Percentiles rank a stretch among this genome's conserved stretches.
Evolutionary conservation across 345 rosid genomes (phyloP).

Genomic region (Eucalyptus tenuipes): DNA sequence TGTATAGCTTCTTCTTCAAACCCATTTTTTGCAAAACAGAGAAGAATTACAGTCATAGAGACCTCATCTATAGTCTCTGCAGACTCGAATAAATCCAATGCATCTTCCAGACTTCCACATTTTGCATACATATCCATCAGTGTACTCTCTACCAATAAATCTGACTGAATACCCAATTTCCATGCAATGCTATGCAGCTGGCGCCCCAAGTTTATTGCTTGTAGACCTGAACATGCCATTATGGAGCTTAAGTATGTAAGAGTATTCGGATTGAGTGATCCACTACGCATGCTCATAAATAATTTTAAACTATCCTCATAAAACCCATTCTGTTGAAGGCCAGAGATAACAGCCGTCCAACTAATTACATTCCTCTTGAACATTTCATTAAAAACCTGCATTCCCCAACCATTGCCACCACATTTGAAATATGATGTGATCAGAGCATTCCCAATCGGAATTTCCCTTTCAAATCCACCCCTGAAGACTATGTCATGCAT

Average conservation of each 20-base stretch:
- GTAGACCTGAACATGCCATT: slow-evolving; percentile 67
- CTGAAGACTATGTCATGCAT: slow-evolving; percentile 43
- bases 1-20: slow-evolving; percentile 69
- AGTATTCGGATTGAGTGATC: not conserved
- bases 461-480: slow-evolving; percentile 41
- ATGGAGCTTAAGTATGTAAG: slow-evolving; percentile 69
- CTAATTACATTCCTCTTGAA: slow-evolving; percentile 57
- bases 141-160: slow-evolving; percentile 62
- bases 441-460: slow-evolving; percentile 61
- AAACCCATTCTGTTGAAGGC: slow-evolving; percentile 44
- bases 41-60: slow-evolving; percentile 74
- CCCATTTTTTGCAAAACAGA: slow-evolving; percentile 73
- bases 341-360: slow-evolving; percentile 82
- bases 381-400: slow-evolving; percentile 63
- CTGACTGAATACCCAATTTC: slow-evolving; percentile 62
- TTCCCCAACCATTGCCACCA: slow-evolving; percentile 36
- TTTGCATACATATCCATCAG: slow-evolving; percentile 93
- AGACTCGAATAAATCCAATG: slow-evolving; percentile 59
- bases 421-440: slow-evolving; percentile 68
- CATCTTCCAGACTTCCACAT: slow-evolving; percentile 66
- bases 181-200: slow-evolving; percentile 67
- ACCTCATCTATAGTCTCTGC: slow-evolving; percentile 57
- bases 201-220: slow-evolving; percentile 39
- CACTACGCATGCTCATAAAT: not conserved
- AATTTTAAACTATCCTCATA: not conserved